A percentile compares a stretch with the other conserved stretches of the same genome.
Conservation (phyloP, 2,329 filamentous ascomycete genomes). For the Colletotrichum orchidophilum region DNA sequence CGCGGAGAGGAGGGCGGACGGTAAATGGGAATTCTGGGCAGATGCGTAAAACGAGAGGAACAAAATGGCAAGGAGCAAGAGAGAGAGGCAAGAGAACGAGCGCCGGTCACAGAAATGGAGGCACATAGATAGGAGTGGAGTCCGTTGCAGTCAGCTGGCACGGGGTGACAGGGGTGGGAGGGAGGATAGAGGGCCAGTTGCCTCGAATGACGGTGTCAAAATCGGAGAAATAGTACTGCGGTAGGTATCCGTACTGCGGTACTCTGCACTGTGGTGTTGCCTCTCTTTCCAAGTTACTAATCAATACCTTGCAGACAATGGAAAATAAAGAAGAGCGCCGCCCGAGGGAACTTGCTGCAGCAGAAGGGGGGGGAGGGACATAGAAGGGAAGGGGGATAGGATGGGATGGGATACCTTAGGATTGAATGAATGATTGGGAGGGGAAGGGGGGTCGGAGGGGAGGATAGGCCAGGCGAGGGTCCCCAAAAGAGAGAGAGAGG, state of each 20-base stretch:
- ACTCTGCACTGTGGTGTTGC: background rate
- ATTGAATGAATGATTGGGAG: background rate
- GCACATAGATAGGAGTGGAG: conserved; percentile 34
- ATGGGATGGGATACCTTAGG: background rate
- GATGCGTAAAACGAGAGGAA: conserved; percentile 23
- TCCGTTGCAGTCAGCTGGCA: conserved; percentile 34
- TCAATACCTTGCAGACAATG: background rate
- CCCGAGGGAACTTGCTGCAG: background rate
- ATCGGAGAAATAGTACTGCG: conserved; percentile 20
- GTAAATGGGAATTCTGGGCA: conserved; percentile 10
- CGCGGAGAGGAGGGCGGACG: background rate
- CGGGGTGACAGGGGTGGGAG: conserved; percentile 26
- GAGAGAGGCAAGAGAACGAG: conserved; percentile 21
- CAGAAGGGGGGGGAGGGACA: background rate
- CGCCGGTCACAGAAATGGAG: conserved; percentile 15
- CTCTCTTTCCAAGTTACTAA: background rate
- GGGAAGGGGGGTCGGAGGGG: background rate
- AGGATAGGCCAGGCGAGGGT: background rate
- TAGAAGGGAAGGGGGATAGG: background rate
- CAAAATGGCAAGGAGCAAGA: conserved; percentile 19
- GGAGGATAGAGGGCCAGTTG: conserved; percentile 18
- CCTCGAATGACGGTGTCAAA: conserved; percentile 28
- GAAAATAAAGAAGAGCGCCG: background rate
- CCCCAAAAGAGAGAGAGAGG: background rate
- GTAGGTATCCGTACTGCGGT: background rate